Evolutionary conservation across 2,329 filamentous ascomycete genomes (phyloP).

Genomic region (Claviceps digitariae): DNA sequence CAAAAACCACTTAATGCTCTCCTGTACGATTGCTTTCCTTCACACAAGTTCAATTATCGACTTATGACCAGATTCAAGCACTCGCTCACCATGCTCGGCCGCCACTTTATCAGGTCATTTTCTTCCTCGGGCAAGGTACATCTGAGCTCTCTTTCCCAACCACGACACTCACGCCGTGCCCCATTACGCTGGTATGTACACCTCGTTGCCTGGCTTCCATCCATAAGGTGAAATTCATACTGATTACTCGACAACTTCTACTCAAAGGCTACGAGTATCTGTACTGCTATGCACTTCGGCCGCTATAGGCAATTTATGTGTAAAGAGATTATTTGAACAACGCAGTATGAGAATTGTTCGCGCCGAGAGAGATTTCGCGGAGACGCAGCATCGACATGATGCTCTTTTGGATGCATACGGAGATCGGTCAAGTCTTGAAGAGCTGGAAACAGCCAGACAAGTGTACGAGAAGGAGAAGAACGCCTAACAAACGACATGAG

Average conservation of each 20-base stretch:
- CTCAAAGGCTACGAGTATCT: not conserved
- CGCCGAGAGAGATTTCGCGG: constrained; percentile 21
- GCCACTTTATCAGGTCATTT: constrained; percentile 13
- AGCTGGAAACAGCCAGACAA: constrained; percentile 33
- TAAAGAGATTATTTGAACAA: constrained; percentile 14
- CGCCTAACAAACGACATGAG: not conserved
- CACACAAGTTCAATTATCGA: not conserved
- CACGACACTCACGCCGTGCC: constrained; percentile 16
- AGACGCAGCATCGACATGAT: constrained; percentile 23
- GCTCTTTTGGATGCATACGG: constrained; percentile 37
- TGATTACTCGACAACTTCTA: not conserved
- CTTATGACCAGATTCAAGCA: not conserved
- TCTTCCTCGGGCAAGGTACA: constrained; percentile 22
- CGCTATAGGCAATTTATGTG: constrained; percentile 17
- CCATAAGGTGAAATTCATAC: not conserved
- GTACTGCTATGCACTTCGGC: constrained; percentile 1
- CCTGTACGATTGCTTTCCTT: not conserved
- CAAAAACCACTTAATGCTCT: not conserved
- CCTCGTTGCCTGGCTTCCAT: not conserved
- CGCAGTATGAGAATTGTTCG: constrained; percentile 11
- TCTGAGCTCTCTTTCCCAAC: constrained; percentile 19
- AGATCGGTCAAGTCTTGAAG: constrained; percentile 32
- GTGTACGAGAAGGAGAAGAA: constrained; percentile 26
- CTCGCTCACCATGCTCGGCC: not conserved
- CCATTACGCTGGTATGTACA: constrained; percentile 20